Evolutionary conservation across 2,329 filamentous ascomycete species (phyloP), one percentile per base, ranked within the genome.

Genomic region (Stemphylium vesicarium): DNA sequence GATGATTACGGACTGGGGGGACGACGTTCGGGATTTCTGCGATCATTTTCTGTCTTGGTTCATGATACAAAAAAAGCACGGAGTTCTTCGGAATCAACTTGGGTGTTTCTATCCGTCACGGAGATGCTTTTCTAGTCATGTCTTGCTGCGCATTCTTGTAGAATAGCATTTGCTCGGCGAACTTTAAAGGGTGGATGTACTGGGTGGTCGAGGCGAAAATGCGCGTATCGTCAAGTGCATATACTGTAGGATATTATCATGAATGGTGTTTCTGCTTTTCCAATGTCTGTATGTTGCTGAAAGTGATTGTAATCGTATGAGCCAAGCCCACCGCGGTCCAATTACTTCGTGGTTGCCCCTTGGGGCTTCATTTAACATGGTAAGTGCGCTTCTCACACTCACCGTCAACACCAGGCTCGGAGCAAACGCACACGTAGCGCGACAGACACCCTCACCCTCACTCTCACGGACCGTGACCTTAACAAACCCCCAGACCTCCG

Each of bases 111-210:
- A 53, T 18, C 24, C 26, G 53, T 57, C 40, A 45, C 44, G 39
- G 50, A 43, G 53, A 57, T 48, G 37, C 42, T 47, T 57, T 60
- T 56, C 41, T 60, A 58, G 53, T 54, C 37, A 50, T 43, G 56
- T 49, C 36, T 58, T 58, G 41, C 50, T 62, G 53, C 56, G 52
- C 49, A 51, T 59, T 60, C 56, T 52, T 64, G 61, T 64, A 64
- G 61, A 64, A 55, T 62, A 62, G 59, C 59, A 62, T 62, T 63
- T 63, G 56, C 57, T 51, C 51, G 60, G 60, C 58, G 60, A 63
- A 61, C 29, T 52, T 56, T 39, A 36, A 56, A 37, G 46, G 35
- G 44, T 42, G 50, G 37, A 43, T 47, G 41, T 48, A 33, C 44
- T 59, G 39, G 53, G 32, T 43, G 48, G 46, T 40, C 35, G 18